phyloP scores from a whole-genome alignment of 2,329 filamentous ascomycete genomes.

The Graphilbum fragrans region DNA sequence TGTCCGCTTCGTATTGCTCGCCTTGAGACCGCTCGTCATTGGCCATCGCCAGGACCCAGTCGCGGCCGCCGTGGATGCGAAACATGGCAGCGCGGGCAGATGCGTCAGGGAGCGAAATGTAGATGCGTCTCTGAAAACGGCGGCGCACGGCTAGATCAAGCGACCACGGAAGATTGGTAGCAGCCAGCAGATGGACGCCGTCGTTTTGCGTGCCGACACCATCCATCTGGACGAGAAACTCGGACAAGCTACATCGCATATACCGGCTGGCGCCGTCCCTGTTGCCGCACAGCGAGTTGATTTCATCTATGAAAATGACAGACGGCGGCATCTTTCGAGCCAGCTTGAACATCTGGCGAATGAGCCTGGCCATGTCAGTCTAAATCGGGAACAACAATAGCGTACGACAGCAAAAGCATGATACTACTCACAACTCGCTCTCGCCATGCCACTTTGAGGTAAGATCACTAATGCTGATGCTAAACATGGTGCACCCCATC shows the following conservation, averaged over 20 bases:
- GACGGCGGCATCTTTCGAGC: conserved; percentile 83
- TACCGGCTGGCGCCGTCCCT: conserved; percentile 81
- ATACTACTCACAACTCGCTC: conserved; percentile 2
- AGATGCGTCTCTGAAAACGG: conserved; percentile 61
- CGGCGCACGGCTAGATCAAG: conserved; percentile 89
- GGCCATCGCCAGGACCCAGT: conserved; percentile 63
- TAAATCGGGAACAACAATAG: neutral
- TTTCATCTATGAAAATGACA: conserved; percentile 96
- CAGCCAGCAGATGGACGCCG: conserved; percentile 90
- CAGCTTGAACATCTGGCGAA: conserved; percentile 86
- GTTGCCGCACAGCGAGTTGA: conserved; percentile 93
- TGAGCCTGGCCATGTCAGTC: conserved; percentile 22
- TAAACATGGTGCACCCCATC: conserved; percentile 41
- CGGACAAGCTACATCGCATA: conserved; percentile 61
- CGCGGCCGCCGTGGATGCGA: conserved; percentile 76
- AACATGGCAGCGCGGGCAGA: conserved; percentile 67
- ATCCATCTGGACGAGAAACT: conserved; percentile 96
- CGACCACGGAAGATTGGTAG: conserved; percentile 84
- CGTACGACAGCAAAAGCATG: neutral
- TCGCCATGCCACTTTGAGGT: conserved; percentile 7
- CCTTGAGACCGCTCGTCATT: conserved; percentile 36
- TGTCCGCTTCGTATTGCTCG: conserved; percentile 34
- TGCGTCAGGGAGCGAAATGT: conserved; percentile 84
- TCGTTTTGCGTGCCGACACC: conserved; percentile 65
- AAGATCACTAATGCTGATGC: conserved; percentile 4